phyloP scores from a whole-genome alignment of 345 rosid genomes.

The Moricandia moricandioides region DNA sequence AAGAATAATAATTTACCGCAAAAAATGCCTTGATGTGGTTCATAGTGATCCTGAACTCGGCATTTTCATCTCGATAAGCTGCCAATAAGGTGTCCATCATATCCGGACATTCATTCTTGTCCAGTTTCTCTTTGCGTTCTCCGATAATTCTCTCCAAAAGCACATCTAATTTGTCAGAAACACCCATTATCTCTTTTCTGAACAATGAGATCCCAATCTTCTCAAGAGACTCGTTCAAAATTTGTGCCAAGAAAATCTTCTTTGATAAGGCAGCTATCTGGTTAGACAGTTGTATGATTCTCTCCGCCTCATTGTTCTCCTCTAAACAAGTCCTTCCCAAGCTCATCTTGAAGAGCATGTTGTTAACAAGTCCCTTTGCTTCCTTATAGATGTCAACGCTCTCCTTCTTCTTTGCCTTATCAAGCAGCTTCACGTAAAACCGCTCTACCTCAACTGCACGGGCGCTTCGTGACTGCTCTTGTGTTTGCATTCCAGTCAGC shows the following conservation, averaged over 20 bases:
- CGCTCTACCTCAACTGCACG: conserved; percentile 7
- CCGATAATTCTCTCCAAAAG: not conserved
- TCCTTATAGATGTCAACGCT: conserved; percentile 9
- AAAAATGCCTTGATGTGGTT: conserved; percentile 61
- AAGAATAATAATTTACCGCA: conserved; percentile 45
- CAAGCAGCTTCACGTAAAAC: not conserved
- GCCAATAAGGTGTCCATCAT: not conserved
- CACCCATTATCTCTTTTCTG: not conserved
- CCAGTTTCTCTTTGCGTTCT: not conserved
- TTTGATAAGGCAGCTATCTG: not conserved
- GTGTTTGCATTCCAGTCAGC: conserved; percentile 19
- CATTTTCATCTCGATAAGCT: conserved; percentile 29
- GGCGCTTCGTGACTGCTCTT: conserved; percentile 2
- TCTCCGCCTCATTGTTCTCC: conserved; percentile 7
- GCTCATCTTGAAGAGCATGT: conserved; percentile 33
- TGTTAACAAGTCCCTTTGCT: not conserved
- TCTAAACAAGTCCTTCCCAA: conserved; percentile 30
- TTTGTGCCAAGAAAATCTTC: not conserved
- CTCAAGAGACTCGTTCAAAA: not conserved
- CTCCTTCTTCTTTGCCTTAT: conserved; percentile 18
- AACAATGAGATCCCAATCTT: not conserved
- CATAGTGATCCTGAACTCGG: conserved; percentile 54
- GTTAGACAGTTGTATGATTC: not conserved
- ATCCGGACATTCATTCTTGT: not conserved
- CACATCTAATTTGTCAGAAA: not conserved